Base-by-base conservation (phyloP, 2,329 filamentous ascomycete genomes). In the Pyricularia sp. region DNA sequence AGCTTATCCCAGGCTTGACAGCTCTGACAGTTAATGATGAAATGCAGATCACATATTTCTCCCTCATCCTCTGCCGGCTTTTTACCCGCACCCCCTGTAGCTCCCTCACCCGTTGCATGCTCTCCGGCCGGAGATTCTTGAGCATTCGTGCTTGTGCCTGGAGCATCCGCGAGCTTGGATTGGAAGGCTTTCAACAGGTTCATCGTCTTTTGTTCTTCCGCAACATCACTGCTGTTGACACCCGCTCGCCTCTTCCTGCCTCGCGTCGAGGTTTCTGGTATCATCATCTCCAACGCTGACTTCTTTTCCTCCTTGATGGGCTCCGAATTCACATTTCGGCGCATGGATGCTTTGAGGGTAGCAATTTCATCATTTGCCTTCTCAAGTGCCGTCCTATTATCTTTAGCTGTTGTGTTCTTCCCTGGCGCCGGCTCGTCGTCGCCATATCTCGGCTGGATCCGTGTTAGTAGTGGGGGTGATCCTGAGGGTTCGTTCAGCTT, bases 11-110 rank as follows among this genome's bases (percentile, higher is more conserved):
- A 97, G 0, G 90, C 87, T 70, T 87, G 88, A 78, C 95, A 98
- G 64, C 93, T 97, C 76, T 97, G 93, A 78, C 95, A 99, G 74
- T 96, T 92, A 66, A 91, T 92, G 71, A 99, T 96, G 78, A 98
- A 99, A 77, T 99, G 95, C 50, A 99, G 81, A 77, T 98, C 95
- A 76, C 95, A 99, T 4, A 96, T 83, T 66, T 85, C 85, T 2
- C 88, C 89, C 76, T 96, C 92, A 42, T 71, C 71, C 6, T 72
- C 74, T 20, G 75, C 73, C 11, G 73, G 67, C 2, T 71, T 66
- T 5, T 71, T 63, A 23, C 75, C 25, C 28, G 59, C 25, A 4
- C 26, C 25, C 23, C 25, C 59, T 17, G 25, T 63, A 3, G 65
- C 36, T 31, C 71, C 64, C 69, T 72, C 55, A 11, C 59, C 66